Evolutionary conservation across 2,329 filamentous ascomycete genomes (phyloP).

Genomic region (Aspergillus fumigatiaffinis): DNA sequence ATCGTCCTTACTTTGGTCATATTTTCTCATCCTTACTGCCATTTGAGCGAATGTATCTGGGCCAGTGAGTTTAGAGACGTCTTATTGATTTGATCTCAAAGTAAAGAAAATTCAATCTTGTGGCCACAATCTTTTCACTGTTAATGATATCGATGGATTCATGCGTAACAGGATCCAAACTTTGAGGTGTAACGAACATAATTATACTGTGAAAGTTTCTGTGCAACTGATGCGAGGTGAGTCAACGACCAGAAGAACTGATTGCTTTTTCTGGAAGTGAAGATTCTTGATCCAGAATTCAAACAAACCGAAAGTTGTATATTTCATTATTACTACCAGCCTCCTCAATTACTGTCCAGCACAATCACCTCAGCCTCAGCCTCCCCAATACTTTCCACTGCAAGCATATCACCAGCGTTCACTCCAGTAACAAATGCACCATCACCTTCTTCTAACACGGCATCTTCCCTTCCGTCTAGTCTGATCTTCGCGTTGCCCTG

Average conservation of each 20-base stretch:
- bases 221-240: background rate
- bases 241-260: too few relatives aligned
- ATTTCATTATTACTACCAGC: background rate
- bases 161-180: background rate
- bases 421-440: constrained; percentile 70
- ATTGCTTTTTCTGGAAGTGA: background rate
- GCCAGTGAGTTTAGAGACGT: background rate
- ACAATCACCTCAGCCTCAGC: constrained; percentile 67
- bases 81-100: background rate
- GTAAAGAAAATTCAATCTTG: background rate
- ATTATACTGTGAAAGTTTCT: background rate
- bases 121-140: background rate
- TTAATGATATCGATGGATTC: background rate
- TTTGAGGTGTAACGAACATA: background rate
- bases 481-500: constrained; percentile 68
- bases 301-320: background rate
- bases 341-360: constrained; percentile 55
- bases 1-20: background rate
- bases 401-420: constrained; percentile 60
- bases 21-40: background rate
- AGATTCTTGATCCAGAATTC: background rate
- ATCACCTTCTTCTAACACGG: constrained; percentile 70
- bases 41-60: background rate
- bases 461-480: constrained; percentile 62
- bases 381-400: constrained; percentile 64